Evolutionary conservation across 202 grass and related monocot species (phyloP).

Genomic region (Cymbopogon flexuosus): DNA sequence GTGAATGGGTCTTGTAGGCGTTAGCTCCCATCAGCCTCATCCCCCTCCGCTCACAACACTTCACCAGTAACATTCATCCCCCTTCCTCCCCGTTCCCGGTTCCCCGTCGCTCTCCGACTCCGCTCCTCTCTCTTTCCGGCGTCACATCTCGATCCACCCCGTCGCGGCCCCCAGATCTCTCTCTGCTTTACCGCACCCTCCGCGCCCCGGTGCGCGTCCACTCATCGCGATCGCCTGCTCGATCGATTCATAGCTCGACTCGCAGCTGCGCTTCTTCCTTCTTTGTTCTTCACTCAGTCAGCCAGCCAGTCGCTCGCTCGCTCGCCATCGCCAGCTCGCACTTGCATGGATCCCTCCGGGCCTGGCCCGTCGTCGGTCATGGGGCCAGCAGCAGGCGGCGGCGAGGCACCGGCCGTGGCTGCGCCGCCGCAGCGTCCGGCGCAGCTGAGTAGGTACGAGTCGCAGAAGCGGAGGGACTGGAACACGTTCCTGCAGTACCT

Average conservation of each 20-base stretch:
- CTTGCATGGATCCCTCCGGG: constrained; percentile 50
- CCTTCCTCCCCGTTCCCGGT: constrained; percentile 20
- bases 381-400: neutral
- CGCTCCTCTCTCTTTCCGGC: constrained; percentile 29
- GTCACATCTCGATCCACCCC: constrained; percentile 49
- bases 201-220: constrained; percentile 31
- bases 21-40: constrained; percentile 22
- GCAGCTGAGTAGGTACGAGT: constrained; percentile 84
- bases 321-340: neutral
- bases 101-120: constrained; percentile 44
- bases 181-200: constrained; percentile 24
- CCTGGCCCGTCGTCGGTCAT: constrained; percentile 16
- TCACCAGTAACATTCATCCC: constrained; percentile 30
- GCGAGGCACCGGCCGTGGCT: neutral
- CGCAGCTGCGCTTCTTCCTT: neutral
- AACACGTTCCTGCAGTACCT: constrained; percentile 99
- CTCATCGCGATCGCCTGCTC: constrained; percentile 20
- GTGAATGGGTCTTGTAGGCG: constrained; percentile 34
- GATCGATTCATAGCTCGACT: neutral
- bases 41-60: neutral
- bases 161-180: constrained; percentile 27
- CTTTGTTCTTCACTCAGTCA: neutral
- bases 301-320: neutral
- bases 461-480: constrained; percentile 97
- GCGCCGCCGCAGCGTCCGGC: constrained; percentile 17